Conservation (phyloP, 257 asterid species). For the Cynanchum wilfordii region DNA sequence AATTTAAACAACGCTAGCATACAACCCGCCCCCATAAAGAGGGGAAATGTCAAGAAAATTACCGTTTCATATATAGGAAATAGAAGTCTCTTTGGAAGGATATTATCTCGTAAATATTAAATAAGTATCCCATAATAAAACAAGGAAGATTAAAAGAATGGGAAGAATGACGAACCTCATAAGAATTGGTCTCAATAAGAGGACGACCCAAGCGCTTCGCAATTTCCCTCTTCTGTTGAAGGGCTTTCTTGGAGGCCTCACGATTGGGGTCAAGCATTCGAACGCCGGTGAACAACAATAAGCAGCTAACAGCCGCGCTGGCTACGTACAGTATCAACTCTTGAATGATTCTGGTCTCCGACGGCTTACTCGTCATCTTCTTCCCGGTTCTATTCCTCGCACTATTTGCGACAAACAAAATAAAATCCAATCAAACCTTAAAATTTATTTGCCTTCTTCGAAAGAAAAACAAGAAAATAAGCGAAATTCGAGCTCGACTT, state of each 20-base stretch:
- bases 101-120: no score
- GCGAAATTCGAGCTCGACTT: background rate
- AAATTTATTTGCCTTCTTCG: no score
- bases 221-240: constrained; percentile 81
- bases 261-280: constrained; percentile 79
- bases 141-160: background rate
- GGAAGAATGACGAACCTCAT: constrained; percentile 43
- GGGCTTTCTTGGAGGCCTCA: constrained; percentile 67
- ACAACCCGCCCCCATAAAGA: background rate
- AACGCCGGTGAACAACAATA: constrained; percentile 72
- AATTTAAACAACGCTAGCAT: background rate
- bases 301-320: constrained; percentile 81
- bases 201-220: constrained; percentile 92
- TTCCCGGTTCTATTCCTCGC: background rate
- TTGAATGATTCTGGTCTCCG: constrained; percentile 57
- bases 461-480: background rate
- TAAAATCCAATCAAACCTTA: background rate
- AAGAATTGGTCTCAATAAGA: constrained; percentile 61
- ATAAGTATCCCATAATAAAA: background rate
- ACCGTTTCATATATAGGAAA: background rate
- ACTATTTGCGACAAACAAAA: no score
- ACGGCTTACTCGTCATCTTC: constrained; percentile 40
- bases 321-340: constrained; percentile 73
- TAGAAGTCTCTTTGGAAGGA: background rate
- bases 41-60: background rate